Conservation (phyloP, 495 filamentous ascomycete species). For the Podospora pseudopauciseta region DNA sequence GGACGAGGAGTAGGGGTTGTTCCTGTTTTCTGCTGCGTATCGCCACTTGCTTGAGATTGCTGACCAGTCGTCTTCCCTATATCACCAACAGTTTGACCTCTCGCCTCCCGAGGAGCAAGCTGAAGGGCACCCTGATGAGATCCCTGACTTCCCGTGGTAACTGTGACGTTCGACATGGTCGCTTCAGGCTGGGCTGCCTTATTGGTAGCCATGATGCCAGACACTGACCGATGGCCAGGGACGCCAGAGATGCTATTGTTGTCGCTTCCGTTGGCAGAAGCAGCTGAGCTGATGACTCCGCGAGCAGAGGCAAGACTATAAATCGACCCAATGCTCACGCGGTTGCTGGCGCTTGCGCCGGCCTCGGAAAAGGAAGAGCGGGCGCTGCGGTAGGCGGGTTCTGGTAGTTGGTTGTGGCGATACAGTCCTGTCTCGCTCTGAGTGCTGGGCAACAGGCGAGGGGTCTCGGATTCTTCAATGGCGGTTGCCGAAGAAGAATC, state of each 20-base stretch:
- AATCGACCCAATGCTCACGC: conserved; percentile 62
- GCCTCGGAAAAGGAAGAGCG: conserved; percentile 37
- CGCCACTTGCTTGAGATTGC: conserved; percentile 6
- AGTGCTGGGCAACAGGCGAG: conserved; percentile 34
- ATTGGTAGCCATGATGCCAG: conserved; percentile 39
- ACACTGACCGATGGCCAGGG: conserved; percentile 28
- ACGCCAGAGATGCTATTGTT: conserved; percentile 34
- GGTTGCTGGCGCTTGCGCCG: conserved; percentile 47
- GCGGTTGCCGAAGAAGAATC: conserved; percentile 24
- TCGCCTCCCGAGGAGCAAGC: conserved; percentile 42
- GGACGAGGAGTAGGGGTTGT: conserved; percentile 28
- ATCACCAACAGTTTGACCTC: conserved; percentile 35
- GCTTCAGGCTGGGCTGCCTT: conserved; percentile 45
- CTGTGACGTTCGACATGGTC: conserved; percentile 49
- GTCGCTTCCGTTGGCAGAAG: conserved; percentile 42
- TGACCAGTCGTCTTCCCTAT: conserved; percentile 22
- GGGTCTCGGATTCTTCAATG: conserved; percentile 41
- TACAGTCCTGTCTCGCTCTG: conserved; percentile 25
- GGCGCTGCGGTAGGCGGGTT: conserved; percentile 43
- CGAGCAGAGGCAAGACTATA: conserved; percentile 60
- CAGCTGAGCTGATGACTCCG: conserved; percentile 41
- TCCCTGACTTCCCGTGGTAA: conserved; percentile 49
- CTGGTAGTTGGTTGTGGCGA: conserved; percentile 37
- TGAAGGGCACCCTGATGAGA: conserved; percentile 36
- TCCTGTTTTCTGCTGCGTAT: conserved; percentile 12